Evolutionary conservation across 805 yeast genomes (phyloP), one percentile per base, ranked within the genome.

Genomic region (Saccharomycopsis sp.): DNA sequence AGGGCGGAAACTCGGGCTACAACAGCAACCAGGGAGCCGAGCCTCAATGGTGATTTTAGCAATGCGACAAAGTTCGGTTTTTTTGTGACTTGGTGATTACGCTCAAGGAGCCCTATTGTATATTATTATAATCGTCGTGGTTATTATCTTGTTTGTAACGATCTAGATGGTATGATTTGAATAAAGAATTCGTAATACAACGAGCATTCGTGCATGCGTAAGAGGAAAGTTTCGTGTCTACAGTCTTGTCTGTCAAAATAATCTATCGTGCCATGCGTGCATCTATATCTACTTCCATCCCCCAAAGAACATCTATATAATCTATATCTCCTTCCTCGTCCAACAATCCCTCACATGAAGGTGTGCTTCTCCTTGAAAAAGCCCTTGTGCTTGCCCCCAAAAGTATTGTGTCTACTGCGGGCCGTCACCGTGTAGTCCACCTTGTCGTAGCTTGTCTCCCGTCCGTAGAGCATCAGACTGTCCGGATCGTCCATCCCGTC

Each of bases 351-450:
- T 7, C 57, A 34, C 12, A 55, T 55, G 34, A 59, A 56, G 16
- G 57, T 24, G 34, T 59, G 62, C 50, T 59, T 59, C 46, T 59
- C 62, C 21, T 44, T 46, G 56, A 59, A 44, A 37, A 59, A 59
- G 2, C 59, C 60, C 37, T 57, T 56, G 29, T 52, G 55, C 24
- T 52, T 56, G 16, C 52, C n/a, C 15, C 44, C 41, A 23, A 23
- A 20, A 12, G 60, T 57, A 34, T 53, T 57, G 21, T 55, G 53
- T 50, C 62, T 57, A 34, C 59, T 60, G 18, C 60, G 55, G 37
- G 62, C 61, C 0, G 82, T 79, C 69, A 80, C 74, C 1, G 84
- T 79, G 62, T 82, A 82, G 1, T 81, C 76, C n/a, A 82, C 79
- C 63, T 80, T 80, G 9, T 84, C 79, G 54, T 79, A 65, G 52